These are phyloP conservation scores for Aspergillus proliferans DNA, from an alignment of 2,329 filamentous ascomycete genomes.

Conservation along the genomic window DNA sequence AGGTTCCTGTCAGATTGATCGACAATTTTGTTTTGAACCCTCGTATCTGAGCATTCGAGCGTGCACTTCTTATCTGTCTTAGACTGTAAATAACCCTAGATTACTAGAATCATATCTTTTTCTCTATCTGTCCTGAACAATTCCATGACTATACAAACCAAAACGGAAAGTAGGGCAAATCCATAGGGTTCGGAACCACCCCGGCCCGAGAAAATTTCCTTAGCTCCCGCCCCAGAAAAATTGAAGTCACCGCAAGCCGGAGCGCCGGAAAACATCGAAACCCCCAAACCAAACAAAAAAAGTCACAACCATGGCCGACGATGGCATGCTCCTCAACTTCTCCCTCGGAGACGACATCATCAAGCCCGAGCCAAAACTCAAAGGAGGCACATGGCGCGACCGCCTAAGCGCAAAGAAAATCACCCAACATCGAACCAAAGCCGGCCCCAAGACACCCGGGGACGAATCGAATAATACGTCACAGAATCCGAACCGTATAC, in stretches of 20 bases:
- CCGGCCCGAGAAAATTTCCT: constrained; percentile 31
- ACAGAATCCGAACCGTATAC: constrained; percentile 31
- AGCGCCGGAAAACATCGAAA: not conserved
- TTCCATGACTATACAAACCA: constrained; percentile 1
- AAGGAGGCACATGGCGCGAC: constrained; percentile 90
- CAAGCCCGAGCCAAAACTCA: constrained; percentile 59
- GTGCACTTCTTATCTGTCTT: not conserved
- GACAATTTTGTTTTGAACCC: constrained; percentile 75
- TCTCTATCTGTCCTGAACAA: no score
- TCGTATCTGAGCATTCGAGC: constrained; percentile 7
- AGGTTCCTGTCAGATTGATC: constrained; percentile 77
- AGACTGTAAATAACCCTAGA: not conserved
- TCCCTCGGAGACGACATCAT: constrained; percentile 64
- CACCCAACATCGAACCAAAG: constrained; percentile 47
- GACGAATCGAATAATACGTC: constrained; percentile 2
- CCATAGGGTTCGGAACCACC: constrained; percentile 21
- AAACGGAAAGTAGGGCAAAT: constrained; percentile 28
- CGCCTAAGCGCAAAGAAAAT: constrained; percentile 72
- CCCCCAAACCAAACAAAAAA: not conserved
- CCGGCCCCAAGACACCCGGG: constrained; percentile 21
- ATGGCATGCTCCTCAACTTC: constrained; percentile 93
- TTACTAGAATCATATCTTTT: no score
- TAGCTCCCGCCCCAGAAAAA: constrained; percentile 8
- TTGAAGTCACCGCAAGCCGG: not conserved
- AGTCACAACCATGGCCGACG: constrained; percentile 66